Evolutionary conservation across 2,329 filamentous ascomycete species (phyloP).

Genomic region (Neopestalotiopsis rosae): DNA sequence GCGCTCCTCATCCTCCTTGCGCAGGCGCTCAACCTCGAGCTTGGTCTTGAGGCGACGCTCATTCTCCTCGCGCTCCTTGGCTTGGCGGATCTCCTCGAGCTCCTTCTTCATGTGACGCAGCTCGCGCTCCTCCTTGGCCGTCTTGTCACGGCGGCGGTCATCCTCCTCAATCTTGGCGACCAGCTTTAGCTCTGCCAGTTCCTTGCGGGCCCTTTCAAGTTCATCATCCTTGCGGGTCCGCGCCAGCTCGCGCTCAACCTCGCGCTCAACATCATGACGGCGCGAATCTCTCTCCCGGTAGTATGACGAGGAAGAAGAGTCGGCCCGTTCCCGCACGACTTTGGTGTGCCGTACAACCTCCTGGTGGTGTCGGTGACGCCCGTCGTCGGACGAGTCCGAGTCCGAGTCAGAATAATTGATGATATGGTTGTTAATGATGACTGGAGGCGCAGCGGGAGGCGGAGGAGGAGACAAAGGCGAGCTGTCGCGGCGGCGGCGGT

Average conservation of each 20-base stretch:
- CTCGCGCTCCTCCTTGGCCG: constrained; percentile 46
- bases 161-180: constrained; percentile 45
- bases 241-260: constrained; percentile 37
- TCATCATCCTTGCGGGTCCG: constrained; percentile 45
- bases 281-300: constrained; percentile 33
- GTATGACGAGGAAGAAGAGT: constrained; percentile 33
- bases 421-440: constrained; percentile 64
- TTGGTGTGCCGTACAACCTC: constrained; percentile 33
- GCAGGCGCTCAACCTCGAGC: constrained; percentile 53
- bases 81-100: constrained; percentile 40
- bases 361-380: constrained; percentile 27
- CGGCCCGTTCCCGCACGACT: constrained; percentile 41
- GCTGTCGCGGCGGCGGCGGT: constrained; percentile 45
- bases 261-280: constrained; percentile 33
- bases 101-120: constrained; percentile 38
- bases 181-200: constrained; percentile 51
- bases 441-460: constrained; percentile 41
- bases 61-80: constrained; percentile 54
- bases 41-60: constrained; percentile 58
- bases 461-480: constrained; percentile 39
- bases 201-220: constrained; percentile 34
- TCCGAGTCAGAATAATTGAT: constrained; percentile 47
- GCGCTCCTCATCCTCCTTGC: constrained; percentile 49
- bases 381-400: constrained; percentile 48
- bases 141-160: constrained; percentile 44